A percentile compares a stretch with the other conserved stretches of the same genome.
phyloP scores from a whole-genome alignment of 441 rosid species.

The Bruguiera hainesii region DNA sequence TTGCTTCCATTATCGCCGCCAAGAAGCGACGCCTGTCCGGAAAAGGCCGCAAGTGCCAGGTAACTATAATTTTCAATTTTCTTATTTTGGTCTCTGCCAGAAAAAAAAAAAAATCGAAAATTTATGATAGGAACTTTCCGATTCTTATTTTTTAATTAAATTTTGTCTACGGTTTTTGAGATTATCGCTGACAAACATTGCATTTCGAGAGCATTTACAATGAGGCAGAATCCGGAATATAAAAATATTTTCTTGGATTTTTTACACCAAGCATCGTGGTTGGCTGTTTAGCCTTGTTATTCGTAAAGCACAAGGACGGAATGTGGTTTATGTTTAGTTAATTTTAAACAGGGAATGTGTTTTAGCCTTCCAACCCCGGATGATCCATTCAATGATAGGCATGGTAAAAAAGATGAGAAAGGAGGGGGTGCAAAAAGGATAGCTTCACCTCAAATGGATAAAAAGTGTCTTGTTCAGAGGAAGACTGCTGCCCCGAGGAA shows the following conservation, averaged over 20 bases:
- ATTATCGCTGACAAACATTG: no score
- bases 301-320: neutral
- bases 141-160: neutral
- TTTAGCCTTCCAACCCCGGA: slow-evolving; percentile 80
- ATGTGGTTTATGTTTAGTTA: neutral
- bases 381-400: slow-evolving; percentile 72
- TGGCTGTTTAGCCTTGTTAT: neutral
- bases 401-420: slow-evolving; percentile 34
- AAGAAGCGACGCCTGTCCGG: slow-evolving; percentile 83
- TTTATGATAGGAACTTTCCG: neutral
- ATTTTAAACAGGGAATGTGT: slow-evolving; percentile 75
- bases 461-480: slow-evolving; percentile 8
- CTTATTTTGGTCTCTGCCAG: no score
- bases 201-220: no score
- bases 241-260: no score
- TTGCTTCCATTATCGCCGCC: slow-evolving; percentile 80
- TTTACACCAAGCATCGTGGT: neutral
- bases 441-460: slow-evolving; percentile 13
- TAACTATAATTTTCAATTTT: slow-evolving; percentile 5
- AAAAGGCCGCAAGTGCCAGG: slow-evolving; percentile 79
- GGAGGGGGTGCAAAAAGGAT: slow-evolving; percentile 29
- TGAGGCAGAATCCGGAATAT: no score
- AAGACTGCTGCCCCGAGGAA: slow-evolving; percentile 23
- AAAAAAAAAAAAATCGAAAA: no score
- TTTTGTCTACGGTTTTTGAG: neutral